Evolutionary conservation across 2,329 filamentous ascomycete species (phyloP), one percentile per base, ranked within the genome.

Genomic region (Celoporthe dispersa): DNA sequence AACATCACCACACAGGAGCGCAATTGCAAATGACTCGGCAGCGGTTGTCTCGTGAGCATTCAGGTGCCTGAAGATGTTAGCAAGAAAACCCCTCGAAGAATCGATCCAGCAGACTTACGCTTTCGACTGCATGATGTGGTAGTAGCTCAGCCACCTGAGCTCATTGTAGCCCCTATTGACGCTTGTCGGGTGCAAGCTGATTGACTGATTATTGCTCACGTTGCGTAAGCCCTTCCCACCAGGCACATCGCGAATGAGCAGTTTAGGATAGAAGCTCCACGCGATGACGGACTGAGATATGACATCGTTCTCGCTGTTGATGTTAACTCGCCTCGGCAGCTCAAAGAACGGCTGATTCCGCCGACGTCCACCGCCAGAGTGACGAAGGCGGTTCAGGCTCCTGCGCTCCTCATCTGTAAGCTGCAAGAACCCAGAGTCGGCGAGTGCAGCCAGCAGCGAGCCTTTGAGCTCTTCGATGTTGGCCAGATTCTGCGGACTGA

Each of bases 381-480:
- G 92, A 19, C 94, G 90, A 69, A 89, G 86, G 77, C 89, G 87
- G 74, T 90, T 91, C 7, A 98, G 84, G 0, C 87, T 83, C 44
- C 86, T 84, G 61, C 92, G 88, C 78, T 98, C 94, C 2, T 91
- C 88, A 0, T 89, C 84, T 0, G 92, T 92, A 1, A 98, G 84
- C 14, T 87, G 88, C 7, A 98, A 82, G 73, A 98, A 92, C 0
- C 94, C 93, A 0, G 94, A 93, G 75, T 98, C 96, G 8, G 91
- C 92, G 0, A 99, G 86, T 0, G 93, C 92, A 1, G 93, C 90
- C 1, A 98, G 85, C 0, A 99, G 88, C 76, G 99, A 96, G 8
- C 92, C 92, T 80, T 98, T 99, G 67, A 98, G 86, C 75, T 99
- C 96, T 79, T 99, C 96, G 73, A 99, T 97, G 73, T 96, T 97